Percentiles rank a stretch among this genome's conserved stretches.
phyloP scores from a whole-genome alignment of 768 basidiomycete genomes.

The Hericium erinaceus region DNA sequence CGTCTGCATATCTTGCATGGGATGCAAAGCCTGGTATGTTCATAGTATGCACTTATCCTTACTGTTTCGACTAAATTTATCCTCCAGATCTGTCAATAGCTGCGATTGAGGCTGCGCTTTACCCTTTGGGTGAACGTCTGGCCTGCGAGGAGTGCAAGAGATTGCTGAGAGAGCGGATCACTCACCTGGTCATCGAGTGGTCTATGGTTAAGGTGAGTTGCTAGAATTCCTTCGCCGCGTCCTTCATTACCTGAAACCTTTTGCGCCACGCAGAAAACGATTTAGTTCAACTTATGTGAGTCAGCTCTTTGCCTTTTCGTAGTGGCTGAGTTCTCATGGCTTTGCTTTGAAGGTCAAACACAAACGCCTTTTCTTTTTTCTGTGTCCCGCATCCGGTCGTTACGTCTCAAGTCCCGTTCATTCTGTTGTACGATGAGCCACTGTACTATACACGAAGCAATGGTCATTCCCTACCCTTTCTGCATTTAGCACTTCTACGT shows the following conservation, averaged over 20 bases:
- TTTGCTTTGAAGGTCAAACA: no score
- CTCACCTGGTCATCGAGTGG: slow-evolving; percentile 65
- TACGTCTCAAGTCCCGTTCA: no score
- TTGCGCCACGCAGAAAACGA: neutral
- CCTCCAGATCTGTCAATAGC: slow-evolving; percentile 59
- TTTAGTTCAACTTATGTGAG: neutral
- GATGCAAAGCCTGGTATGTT: slow-evolving; percentile 67
- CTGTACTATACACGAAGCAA: no score
- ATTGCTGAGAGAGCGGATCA: slow-evolving; percentile 55
- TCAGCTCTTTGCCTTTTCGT: no score
- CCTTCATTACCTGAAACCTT: no score
- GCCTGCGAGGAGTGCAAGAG: slow-evolving; percentile 60
- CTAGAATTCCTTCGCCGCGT: no score
- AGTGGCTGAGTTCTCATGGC: no score
- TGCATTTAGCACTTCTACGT: no score
- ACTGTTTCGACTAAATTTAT: neutral
- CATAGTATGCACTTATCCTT: neutral
- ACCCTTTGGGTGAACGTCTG: slow-evolving; percentile 60
- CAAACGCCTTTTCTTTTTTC: no score
- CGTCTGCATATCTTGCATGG: slow-evolving; percentile 78
- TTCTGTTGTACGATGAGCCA: no score
- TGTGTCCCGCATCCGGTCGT: no score
- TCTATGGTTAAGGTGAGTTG: slow-evolving; percentile 61
- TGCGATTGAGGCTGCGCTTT: slow-evolving; percentile 63
- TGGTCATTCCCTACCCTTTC: no score